Conservation (phyloP, 2,329 filamentous ascomycete species). For the Fusarium falciforme region DNA sequence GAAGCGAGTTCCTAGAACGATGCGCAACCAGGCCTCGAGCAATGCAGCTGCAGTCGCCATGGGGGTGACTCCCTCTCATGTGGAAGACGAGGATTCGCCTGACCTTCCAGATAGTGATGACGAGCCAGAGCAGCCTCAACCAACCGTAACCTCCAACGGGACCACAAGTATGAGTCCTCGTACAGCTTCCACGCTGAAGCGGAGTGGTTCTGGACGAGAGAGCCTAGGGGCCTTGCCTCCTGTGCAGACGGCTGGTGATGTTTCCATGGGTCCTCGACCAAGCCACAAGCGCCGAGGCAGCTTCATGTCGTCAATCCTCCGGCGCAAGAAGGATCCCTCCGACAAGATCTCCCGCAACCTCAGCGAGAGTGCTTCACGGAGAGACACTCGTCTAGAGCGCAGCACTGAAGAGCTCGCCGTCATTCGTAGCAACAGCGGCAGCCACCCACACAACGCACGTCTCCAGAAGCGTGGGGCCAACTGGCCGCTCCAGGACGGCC, state of each 20-base stretch:
- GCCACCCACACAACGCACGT: slow-evolving; percentile 31
- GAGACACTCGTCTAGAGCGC: slow-evolving; percentile 72
- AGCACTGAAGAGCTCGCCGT: slow-evolving; percentile 63
- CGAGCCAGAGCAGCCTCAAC: slow-evolving; percentile 47
- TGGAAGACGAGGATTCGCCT: slow-evolving; percentile 64
- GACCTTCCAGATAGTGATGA: slow-evolving; percentile 72
- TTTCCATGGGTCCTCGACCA: slow-evolving; percentile 40
- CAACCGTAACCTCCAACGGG: slow-evolving; percentile 4
- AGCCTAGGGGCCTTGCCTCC: slow-evolving; percentile 42
- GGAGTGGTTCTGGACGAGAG: slow-evolving; percentile 57
- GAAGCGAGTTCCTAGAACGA: slow-evolving; percentile 51
- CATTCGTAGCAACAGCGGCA: slow-evolving; percentile 54
- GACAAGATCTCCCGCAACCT: slow-evolving; percentile 66
- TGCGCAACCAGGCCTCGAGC: slow-evolving; percentile 45
- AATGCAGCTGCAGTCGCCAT: slow-evolving; percentile 52
- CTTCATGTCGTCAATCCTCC: slow-evolving; percentile 69
- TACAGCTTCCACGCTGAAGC: slow-evolving; percentile 48
- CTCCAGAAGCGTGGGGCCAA: slow-evolving; percentile 45
- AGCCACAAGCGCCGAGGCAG: slow-evolving; percentile 57
- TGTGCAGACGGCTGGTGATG: slow-evolving; percentile 32
- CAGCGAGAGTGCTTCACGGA: slow-evolving; percentile 68
- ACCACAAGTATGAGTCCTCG: slow-evolving; percentile 28
- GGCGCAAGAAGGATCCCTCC: slow-evolving; percentile 67
- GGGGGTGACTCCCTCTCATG: slow-evolving; percentile 54
- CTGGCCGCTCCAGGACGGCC: slow-evolving; percentile 50